phyloP scores from a whole-genome alignment of 2,329 filamentous ascomycete species.

The Diaporthe caulivora region DNA sequence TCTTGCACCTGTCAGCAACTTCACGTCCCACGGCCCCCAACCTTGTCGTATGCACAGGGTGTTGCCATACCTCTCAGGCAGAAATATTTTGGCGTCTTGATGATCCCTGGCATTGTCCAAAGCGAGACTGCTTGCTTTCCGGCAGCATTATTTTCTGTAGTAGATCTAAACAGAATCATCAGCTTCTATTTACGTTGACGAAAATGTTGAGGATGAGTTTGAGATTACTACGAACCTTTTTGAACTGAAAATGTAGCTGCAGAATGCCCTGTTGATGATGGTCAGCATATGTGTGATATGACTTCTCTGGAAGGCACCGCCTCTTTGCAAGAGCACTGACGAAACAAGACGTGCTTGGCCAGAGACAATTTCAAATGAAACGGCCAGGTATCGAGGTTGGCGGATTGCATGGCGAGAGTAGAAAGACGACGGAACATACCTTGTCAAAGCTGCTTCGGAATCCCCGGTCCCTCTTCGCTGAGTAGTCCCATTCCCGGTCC shows the following conservation, averaged over 20 bases:
- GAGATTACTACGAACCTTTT: constrained; percentile 75
- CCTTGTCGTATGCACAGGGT: constrained; percentile 1
- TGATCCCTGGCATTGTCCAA: not conserved
- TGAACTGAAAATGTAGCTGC: constrained; percentile 98
- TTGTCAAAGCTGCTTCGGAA: constrained; percentile 98
- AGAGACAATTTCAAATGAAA: not conserved
- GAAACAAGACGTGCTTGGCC: not conserved
- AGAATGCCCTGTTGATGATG: constrained; percentile 78
- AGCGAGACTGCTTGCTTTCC: not conserved
- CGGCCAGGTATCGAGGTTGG: not conserved
- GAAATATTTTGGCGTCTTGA: not conserved
- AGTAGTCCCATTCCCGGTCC: constrained; percentile 99
- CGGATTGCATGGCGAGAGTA: not conserved
- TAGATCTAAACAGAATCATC: constrained; percentile 59
- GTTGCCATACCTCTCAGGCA: constrained; percentile 2
- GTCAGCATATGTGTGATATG: constrained; percentile 38
- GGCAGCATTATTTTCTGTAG: constrained; percentile 62
- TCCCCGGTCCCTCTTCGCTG: constrained; percentile 91
- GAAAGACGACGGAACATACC: constrained; percentile 65
- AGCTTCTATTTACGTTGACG: constrained; percentile 25
- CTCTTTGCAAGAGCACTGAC: not conserved
- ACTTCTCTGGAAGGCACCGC: not conserved
- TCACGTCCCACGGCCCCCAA: not conserved
- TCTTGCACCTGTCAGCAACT: constrained; percentile 14
- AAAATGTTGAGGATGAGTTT: not conserved